phyloP scores from a whole-genome alignment of 2,329 filamentous ascomycete species.

The Neurospora crassa region DNA sequence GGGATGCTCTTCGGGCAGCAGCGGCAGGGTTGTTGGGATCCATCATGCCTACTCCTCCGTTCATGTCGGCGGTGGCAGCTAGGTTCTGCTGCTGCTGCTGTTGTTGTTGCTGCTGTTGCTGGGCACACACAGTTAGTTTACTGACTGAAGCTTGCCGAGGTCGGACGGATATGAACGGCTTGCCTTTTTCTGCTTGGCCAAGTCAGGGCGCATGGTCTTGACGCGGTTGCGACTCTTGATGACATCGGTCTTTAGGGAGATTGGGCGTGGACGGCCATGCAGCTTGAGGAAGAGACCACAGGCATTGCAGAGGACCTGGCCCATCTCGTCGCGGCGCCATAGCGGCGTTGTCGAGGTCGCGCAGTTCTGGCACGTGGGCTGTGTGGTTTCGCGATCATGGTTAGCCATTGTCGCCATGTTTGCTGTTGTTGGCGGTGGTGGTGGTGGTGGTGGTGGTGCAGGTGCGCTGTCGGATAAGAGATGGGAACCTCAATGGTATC shows the following conservation, averaged over 20 bases:
- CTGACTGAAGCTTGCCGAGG: constrained; percentile 1
- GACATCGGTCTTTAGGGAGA: constrained; percentile 96
- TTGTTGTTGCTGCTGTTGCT: constrained; percentile 24
- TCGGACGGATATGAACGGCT: constrained; percentile 11
- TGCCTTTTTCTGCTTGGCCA: constrained; percentile 79
- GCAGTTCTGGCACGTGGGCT: constrained; percentile 97
- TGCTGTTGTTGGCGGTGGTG: constrained; percentile 16
- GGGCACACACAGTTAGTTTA: constrained; percentile 4
- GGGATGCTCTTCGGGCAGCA: constrained; percentile 50
- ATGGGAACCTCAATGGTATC: neutral
- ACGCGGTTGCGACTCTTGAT: constrained; percentile 99
- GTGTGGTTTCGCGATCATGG: constrained; percentile 50
- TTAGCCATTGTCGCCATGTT: constrained; percentile 45
- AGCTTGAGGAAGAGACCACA: constrained; percentile 97
- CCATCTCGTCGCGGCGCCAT: constrained; percentile 94
- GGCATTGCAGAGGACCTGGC: constrained; percentile 94
- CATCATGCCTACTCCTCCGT: constrained; percentile 38
- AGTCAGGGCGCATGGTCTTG: constrained; percentile 72
- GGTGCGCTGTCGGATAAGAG: constrained; percentile 1
- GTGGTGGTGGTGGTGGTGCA: neutral
- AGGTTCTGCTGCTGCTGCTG: constrained; percentile 32
- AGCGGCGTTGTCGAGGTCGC: constrained; percentile 89
- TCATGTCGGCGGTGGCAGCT: constrained; percentile 31
- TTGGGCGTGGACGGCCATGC: constrained; percentile 84
- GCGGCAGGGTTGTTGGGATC: constrained; percentile 43